Base-by-base conservation (phyloP, 495 filamentous ascomycete genomes). In the Penicillium macrosclerotiorum region DNA sequence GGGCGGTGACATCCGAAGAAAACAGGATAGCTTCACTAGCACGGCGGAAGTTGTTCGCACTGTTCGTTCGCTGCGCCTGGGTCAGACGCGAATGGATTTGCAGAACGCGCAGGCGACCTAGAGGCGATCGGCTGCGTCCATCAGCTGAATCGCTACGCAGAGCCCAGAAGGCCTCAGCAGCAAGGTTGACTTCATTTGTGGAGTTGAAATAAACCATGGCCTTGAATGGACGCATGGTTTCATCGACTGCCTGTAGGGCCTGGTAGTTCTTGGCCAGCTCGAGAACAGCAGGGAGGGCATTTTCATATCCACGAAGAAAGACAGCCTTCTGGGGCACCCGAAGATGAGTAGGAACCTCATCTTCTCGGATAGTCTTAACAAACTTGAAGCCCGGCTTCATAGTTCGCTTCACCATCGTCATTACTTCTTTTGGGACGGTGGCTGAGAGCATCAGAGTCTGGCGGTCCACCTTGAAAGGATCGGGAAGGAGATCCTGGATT, bases 401-500 rank as follows among this genome's bases (percentile, higher is more conserved):
- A 5, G 80, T 85, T 12, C 52, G 60, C 37, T 81, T 73, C 22
- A 93, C 93, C 51, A 97, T 77, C 18, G 71, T 54, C 62, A 96
- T 82, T 24, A 98, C 90, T 54, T 92, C 85, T 33, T 71, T 69
- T 27, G 91, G 88, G 20, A 98, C 81, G 12, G 93, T 98, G 14
- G 93, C 93, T 4, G 94, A 97, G 68, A 89, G 96, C 55, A 98
- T 78, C 16, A 98, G 77, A 0, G 92, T 96, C 61, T 98, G 93
- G 16, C 92, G 81, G 40, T 85, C 79, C 7, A 82, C 75, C 34
- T 79, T 64, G 0, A 56, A 39, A 8, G 75, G 75, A 23, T 76
- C 55, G 5, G 93, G 93, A 9, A 97, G 77, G 8, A 73, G 49
- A 0, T 66, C 41, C 51, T 85, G 71, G 55, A 98, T 95, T 3